phyloP scores from a whole-genome alignment of 2,329 filamentous ascomycete species.

The Fusarium sulawesiense region DNA sequence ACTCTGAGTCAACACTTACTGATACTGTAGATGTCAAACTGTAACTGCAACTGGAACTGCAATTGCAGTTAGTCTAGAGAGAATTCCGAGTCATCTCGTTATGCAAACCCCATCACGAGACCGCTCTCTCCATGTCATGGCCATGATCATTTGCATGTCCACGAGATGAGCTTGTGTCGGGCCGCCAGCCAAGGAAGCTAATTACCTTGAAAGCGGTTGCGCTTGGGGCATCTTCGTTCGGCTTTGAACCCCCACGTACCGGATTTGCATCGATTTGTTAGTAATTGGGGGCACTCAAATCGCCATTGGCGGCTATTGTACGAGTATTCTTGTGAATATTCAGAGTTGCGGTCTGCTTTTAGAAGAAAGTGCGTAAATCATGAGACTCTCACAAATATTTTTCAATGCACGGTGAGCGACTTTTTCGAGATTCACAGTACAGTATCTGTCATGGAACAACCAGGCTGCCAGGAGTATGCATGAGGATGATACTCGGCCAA shows the following conservation, averaged over 20 bases:
- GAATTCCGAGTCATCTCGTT: constrained; percentile 19
- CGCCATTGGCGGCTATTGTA: constrained; percentile 15
- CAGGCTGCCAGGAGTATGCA: background rate
- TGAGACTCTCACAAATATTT: background rate
- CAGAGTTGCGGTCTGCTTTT: background rate
- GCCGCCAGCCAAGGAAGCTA: constrained; percentile 31
- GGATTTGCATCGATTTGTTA: constrained; percentile 5
- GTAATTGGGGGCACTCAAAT: constrained; percentile 4
- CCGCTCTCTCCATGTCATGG: constrained; percentile 7
- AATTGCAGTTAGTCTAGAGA: background rate
- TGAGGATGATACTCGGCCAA: constrained; percentile 5
- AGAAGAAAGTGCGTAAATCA: background rate
- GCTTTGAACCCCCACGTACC: constrained; percentile 25
- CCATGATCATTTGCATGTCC: constrained; percentile 19
- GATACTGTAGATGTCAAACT: background rate
- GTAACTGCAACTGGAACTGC: background rate
- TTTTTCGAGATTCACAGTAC: background rate
- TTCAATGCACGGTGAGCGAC: background rate
- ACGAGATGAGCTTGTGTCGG: constrained; percentile 33
- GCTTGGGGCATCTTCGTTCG: constrained; percentile 22
- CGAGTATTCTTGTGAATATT: background rate
- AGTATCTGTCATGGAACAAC: background rate
- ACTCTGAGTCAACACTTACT: constrained; percentile 8
- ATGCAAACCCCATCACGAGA: constrained; percentile 28
- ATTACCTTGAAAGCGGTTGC: constrained; percentile 9